Evolutionary conservation across 2,329 filamentous ascomycete species (phyloP).

Genomic region (Didymella arachidicola): DNA sequence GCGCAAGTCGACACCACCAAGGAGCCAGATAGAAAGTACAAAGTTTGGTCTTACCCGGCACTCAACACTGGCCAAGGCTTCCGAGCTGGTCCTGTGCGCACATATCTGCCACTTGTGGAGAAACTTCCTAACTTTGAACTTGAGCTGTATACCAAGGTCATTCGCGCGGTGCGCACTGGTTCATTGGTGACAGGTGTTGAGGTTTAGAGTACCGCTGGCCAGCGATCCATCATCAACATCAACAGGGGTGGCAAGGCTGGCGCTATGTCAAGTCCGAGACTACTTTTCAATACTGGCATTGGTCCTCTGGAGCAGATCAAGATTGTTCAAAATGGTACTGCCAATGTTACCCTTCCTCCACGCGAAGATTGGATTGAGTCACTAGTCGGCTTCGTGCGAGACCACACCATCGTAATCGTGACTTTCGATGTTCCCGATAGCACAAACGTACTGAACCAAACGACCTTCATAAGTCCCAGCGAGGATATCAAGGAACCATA

Average conservation of each 20-base stretch:
- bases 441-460: conserved; percentile 23
- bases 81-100: background rate
- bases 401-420: background rate
- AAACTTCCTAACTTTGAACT: background rate
- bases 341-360: background rate
- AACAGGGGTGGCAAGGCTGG: background rate
- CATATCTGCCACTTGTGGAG: background rate
- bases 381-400: background rate
- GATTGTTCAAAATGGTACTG: background rate
- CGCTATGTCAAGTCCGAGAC: background rate
- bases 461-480: background rate
- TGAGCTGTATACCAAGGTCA: background rate
- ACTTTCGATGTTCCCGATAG: conserved; percentile 23
- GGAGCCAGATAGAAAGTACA: background rate
- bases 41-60: background rate
- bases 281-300: background rate
- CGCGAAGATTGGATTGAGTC: background rate
- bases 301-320: background rate
- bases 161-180: background rate
- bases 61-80: background rate
- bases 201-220: background rate
- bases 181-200: background rate
- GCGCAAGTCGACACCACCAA: background rate
- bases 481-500: background rate
- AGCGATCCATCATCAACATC: background rate